These are phyloP conservation scores for Rhizopogon salebrosus DNA, from an alignment of 768 basidiomycete species.

Conservation along the genomic window DNA sequence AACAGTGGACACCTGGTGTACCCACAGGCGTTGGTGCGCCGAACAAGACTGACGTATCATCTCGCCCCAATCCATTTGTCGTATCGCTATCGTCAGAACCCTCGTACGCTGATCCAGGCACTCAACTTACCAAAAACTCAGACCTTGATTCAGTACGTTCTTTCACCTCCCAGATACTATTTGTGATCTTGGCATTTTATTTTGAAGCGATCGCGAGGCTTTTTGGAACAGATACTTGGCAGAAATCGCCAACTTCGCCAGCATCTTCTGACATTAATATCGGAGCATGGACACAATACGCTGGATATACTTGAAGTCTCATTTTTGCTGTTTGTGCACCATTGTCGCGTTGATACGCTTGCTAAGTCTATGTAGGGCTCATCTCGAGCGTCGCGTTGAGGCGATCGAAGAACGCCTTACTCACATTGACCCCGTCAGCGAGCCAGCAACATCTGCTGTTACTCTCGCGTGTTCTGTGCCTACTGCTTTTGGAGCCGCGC, in stretches of 20 bases:
- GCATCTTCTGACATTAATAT: neutral
- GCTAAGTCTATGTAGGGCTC: slow-evolving; percentile 26
- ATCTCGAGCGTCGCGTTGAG: slow-evolving; percentile 32
- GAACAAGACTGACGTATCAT: slow-evolving; percentile 1
- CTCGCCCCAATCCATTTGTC: slow-evolving; percentile 12
- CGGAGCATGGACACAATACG: neutral
- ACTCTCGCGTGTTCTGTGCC: neutral
- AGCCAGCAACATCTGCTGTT: neutral
- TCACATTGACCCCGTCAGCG: slow-evolving; percentile 1
- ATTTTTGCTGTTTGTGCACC: neutral
- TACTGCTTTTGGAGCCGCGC: neutral
- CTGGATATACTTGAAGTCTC: neutral
- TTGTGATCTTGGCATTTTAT: neutral
- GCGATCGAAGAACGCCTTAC: slow-evolving; percentile 33
- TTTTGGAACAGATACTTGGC: neutral
- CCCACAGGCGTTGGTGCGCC: slow-evolving; percentile 18
- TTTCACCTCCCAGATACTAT: neutral
- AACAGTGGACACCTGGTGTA: slow-evolving; percentile 13
- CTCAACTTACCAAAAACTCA: neutral
- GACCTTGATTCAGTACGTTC: neutral
- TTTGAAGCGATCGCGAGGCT: neutral
- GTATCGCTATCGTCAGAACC: neutral
- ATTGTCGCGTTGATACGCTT: slow-evolving; percentile 9
- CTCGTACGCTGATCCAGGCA: neutral
- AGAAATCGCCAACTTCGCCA: neutral